Evolutionary conservation across 140 eudicot genomes (phyloP).

Genomic region (Cichorium intybus): DNA sequence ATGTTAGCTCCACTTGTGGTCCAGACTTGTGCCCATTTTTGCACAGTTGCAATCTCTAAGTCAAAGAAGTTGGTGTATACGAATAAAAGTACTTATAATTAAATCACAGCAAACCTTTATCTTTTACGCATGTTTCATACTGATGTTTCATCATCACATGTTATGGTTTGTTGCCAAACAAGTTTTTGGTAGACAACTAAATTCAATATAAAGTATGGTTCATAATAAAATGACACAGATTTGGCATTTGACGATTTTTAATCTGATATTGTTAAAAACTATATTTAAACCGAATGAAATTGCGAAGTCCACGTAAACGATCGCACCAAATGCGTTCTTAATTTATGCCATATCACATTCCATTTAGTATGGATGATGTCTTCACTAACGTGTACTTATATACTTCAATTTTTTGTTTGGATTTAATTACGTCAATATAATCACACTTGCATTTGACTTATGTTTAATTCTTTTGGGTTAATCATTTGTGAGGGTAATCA

Average conservation of each 20-base stretch:
- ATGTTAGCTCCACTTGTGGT: conserved; percentile 12
- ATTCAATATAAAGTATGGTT: no score
- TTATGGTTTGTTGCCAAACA: background rate
- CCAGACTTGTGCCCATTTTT: conserved; percentile 3
- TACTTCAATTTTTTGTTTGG: background rate
- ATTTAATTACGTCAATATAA: background rate
- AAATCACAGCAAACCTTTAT: background rate
- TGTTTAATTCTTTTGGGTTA: background rate
- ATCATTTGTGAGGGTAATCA: no score
- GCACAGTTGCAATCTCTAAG: background rate
- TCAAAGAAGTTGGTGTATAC: conserved; percentile 1
- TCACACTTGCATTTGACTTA: background rate
- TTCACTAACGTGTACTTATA: background rate
- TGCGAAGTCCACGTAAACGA: background rate
- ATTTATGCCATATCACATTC: background rate
- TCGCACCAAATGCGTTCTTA: background rate
- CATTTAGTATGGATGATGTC: background rate
- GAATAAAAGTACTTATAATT: background rate
- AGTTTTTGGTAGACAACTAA: background rate
- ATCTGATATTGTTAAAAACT: background rate
- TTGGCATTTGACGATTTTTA: background rate
- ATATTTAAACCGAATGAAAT: background rate
- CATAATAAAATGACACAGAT: background rate
- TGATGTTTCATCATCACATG: background rate
- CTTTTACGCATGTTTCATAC: background rate